Evolutionary conservation across 208 protist species (phyloP).

Genomic region (Trypanosoma melophagium): DNA sequence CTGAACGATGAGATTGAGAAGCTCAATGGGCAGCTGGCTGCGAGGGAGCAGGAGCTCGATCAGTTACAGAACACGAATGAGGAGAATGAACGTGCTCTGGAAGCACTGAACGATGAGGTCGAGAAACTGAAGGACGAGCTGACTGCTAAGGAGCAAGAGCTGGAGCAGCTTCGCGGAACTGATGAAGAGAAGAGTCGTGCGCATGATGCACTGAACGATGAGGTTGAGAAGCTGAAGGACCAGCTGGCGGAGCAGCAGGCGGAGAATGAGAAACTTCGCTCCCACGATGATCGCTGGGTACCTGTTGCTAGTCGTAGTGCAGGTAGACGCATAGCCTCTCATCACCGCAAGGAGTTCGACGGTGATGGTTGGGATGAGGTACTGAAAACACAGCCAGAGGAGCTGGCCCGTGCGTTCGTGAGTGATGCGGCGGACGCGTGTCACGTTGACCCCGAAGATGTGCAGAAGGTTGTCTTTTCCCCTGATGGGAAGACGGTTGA

Average conservation of each 20-base stretch:
- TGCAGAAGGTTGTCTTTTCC: neutral
- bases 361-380: neutral
- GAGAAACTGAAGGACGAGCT: conserved; percentile 19
- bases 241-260: conserved; percentile 1
- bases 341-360: neutral
- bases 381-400: neutral
- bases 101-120: conserved; percentile 11
- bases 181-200: too few relatives aligned
- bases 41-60: conserved; percentile 8
- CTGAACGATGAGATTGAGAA: too few relatives aligned
- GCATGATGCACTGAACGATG: too few relatives aligned
- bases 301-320: neutral
- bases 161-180: neutral
- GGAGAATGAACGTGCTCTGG: conserved; percentile 8
- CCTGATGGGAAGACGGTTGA: neutral
- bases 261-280: conserved; percentile 10
- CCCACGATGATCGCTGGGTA: neutral
- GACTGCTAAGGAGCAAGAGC: conserved; percentile 2
- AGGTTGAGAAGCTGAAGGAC: too few relatives aligned
- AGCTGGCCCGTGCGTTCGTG: neutral
- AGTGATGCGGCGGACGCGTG: neutral
- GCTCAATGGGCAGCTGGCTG: conserved; percentile 1
- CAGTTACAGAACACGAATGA: neutral
- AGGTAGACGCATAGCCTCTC: neutral
- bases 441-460: neutral